A percentile compares a stretch with the other conserved stretches of the same genome.
phyloP scores from a whole-genome alignment of 345 rosid genomes.

The Gossypium anomalum region DNA sequence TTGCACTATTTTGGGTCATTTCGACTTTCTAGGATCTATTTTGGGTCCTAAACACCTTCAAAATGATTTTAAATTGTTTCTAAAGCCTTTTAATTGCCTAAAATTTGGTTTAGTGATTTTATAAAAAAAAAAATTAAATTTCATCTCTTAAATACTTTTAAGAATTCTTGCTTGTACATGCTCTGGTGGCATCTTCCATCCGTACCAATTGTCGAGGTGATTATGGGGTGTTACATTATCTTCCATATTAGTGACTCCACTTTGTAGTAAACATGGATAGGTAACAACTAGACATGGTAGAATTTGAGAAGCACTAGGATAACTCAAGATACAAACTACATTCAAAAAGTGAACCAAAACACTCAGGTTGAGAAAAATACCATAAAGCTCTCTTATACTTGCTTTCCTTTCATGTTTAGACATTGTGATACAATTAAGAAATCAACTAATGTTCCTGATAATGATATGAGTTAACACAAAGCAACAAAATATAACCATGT shows the following conservation, averaged over 20 bases:
- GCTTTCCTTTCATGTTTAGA: constrained; percentile 58
- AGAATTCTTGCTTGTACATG: too few relatives aligned
- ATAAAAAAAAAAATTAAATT: too few relatives aligned
- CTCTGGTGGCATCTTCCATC: too few relatives aligned
- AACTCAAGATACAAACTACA: background rate
- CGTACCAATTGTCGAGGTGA: too few relatives aligned
- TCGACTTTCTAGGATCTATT: too few relatives aligned
- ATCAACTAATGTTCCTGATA: constrained; percentile 9
- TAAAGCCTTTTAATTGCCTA: too few relatives aligned
- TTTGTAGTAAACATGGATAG: constrained; percentile 55
- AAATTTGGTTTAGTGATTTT: too few relatives aligned
- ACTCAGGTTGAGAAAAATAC: constrained; percentile 20
- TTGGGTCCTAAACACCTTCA: too few relatives aligned
- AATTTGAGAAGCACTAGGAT: constrained; percentile 14
- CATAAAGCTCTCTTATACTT: constrained; percentile 59
- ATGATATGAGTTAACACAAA: background rate
- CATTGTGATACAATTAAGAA: constrained; percentile 26
- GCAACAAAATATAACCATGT: constrained; percentile 38
- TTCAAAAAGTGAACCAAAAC: background rate
- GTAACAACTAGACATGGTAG: constrained; percentile 42
- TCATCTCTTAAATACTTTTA: too few relatives aligned
- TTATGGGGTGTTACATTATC: constrained; percentile 21
- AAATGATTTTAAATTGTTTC: too few relatives aligned
- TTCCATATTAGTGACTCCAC: constrained; percentile 49
- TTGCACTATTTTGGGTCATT: too few relatives aligned